Evolutionary conservation across 306 rosid genomes (phyloP).

Genomic region (Dalbergia oliveri): DNA sequence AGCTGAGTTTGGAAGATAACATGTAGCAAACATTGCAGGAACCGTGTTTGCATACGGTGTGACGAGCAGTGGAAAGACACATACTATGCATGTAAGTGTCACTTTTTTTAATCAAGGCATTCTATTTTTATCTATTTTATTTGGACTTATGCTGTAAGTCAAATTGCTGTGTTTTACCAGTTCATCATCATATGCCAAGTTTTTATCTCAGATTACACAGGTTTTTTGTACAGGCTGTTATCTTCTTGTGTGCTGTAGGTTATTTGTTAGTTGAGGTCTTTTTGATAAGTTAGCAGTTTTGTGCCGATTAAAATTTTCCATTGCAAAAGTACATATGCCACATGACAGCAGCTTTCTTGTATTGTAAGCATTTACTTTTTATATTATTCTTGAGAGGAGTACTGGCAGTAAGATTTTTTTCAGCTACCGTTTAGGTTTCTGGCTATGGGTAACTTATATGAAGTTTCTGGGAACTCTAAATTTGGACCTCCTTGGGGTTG

Average conservation of each 20-base stretch:
- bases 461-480: conserved; percentile 15
- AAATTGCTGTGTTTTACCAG: neutral
- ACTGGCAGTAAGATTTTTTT: neutral
- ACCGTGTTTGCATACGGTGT: conserved; percentile 99
- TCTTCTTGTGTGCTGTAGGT: too few species aligned
- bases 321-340: conserved; percentile 8
- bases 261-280: neutral
- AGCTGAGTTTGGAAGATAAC: conserved; percentile 46
- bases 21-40: conserved; percentile 68
- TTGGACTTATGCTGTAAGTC: conserved; percentile 12
- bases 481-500: neutral
- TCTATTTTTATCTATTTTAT: conserved; percentile 11
- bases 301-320: conserved; percentile 14
- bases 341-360: neutral
- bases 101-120: conserved; percentile 18
- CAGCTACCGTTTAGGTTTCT: conserved; percentile 9
- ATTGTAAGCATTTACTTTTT: conserved; percentile 22
- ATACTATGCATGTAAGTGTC: conserved; percentile 97
- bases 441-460: conserved; percentile 13
- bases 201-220: too few species aligned
- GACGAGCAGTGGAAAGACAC: conserved; percentile 99
- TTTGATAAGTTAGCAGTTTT: neutral
- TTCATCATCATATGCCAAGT: too few species aligned
- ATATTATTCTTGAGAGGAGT: neutral
- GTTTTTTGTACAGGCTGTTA: too few species aligned